Base-by-base conservation (phyloP, 2,329 filamentous ascomycete genomes). In the Neonectria sp. region DNA sequence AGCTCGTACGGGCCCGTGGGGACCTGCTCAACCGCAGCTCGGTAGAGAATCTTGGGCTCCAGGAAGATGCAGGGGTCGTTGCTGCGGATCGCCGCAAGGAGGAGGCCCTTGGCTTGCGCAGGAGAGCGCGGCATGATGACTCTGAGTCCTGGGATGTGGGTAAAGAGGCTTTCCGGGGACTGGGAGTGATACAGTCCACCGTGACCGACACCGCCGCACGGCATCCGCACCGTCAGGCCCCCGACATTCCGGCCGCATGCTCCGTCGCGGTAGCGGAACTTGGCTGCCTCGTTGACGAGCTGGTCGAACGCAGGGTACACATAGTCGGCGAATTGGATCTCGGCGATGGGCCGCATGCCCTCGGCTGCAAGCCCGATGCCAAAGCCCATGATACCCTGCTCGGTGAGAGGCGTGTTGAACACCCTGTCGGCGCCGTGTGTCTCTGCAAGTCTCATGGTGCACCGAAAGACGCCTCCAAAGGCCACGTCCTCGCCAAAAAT, bases 401-500 rank as follows among this genome's bases (percentile, higher is more conserved):
- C 96, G 37, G 92, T 94, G 73, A 99, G 82, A 0, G 96, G 96
- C 21, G 95, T 98, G 82, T 99, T 98, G 86, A 99, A 99, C 37
- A 99, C 95, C 64, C 96, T 88, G 65, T 96, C 93, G 3, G 90
- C 88, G 9, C 96, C 96, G 79, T 96, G 97, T 63, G 94, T 94
- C 69, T 95, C 93, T 35, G 94, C 91, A 17, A 99, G 87, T 74
- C 95, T 94, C 90, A 96, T 95, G 35, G 94, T 95, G 82, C 95
- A 98, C 63, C 96, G 89, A 78, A 99, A 99, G 17, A 99, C 96
- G 60, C 96, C 96, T 48, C 96, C 96, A 71, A 99, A 99, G 15
- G 96, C 94, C 8, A 99, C 95, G 78, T 99, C 96, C 81, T 99
- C 96, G 48, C 96, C 96, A 76, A 99, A 99, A 11, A 99, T 87